A percentile compares a stretch with the other conserved stretches of the same genome.
Conservation (phyloP, 495 filamentous ascomycete genomes). For the Friedmanniomyces endolithicus region DNA sequence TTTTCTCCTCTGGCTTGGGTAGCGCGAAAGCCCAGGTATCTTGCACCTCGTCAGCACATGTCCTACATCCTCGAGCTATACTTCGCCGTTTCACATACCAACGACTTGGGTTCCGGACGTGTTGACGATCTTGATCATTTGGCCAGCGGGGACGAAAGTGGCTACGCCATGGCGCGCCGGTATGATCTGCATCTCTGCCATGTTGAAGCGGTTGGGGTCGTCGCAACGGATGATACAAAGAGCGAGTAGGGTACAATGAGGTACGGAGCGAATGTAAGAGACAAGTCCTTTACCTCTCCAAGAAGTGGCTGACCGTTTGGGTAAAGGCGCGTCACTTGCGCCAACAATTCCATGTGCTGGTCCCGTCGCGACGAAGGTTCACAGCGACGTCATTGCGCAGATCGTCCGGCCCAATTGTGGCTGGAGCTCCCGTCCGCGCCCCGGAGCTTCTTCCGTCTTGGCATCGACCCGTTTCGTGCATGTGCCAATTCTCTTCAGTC, state of each 20-base stretch:
- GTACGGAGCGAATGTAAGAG: not conserved
- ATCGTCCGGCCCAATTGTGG: not conserved
- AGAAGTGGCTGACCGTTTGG: not conserved
- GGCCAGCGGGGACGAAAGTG: constrained; percentile 28
- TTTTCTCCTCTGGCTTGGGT: constrained; percentile 21
- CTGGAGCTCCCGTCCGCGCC: not conserved
- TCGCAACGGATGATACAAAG: not conserved
- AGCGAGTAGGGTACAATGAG: not conserved
- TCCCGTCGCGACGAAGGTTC: constrained; percentile 1
- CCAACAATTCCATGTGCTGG: too few species aligned
- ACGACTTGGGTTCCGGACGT: constrained; percentile 40
- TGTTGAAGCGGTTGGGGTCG: not conserved
- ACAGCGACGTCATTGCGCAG: not conserved
- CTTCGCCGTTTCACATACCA: too few species aligned
- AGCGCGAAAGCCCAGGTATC: constrained; percentile 40
- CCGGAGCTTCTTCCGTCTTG: not conserved
- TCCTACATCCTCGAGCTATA: too few species aligned
- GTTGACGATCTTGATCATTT: constrained; percentile 40
- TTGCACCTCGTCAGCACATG: constrained; percentile 5
- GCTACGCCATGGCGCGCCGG: constrained; percentile 36
- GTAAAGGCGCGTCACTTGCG: not conserved
- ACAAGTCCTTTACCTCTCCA: not conserved
- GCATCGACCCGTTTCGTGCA: not conserved
- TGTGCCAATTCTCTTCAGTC: too few species aligned
- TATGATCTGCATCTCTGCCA: constrained; percentile 26